Base-by-base conservation (phyloP, 2,329 filamentous ascomycete species). In the Aureobasidium melanogenum region DNA sequence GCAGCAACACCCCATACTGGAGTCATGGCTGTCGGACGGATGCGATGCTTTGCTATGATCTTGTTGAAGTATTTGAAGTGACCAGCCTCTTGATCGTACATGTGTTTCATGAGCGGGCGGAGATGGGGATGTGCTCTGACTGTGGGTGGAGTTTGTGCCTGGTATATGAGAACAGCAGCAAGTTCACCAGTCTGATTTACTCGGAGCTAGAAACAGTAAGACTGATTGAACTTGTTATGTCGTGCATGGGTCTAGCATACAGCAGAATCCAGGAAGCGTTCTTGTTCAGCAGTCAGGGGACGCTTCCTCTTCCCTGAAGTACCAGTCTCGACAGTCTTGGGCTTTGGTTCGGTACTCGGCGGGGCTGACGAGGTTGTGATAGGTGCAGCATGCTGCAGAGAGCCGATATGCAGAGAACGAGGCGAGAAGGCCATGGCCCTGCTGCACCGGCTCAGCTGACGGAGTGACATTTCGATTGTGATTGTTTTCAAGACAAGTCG, bases 121-220 rank as follows among this genome's bases (percentile, higher is more conserved):
- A 99, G 85, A 71, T 96, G 89, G 0, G 94, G 93, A 72, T 97
- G 87, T 5, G 87, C 84, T 66, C 84, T 83, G 61, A 91, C 80
- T 57, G 97, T 77, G n/a, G 87, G 84, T 0, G 92, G 91, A 0
- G 86, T 93, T 74, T 99, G 94, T 1, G 90, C 87, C 1, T 85
- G 86, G 78, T 97, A 99, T 74, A 99, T 99, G 61, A 96, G 84
- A 28, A 90, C 93, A 32, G 94, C 94, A 60, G 94, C 94, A n/a
- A 99, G 84, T 76, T 99, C 94, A 71, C 94, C 94, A 26, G 94
- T 91, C 77, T 99, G 94, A 75, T 99, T 97, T 62, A 99, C 94
- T 64, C 94, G 91, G 32, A 97, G 85, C 84, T 88, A 68, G 6
- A 32, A 6, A 48, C 24, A 17, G 61, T 48, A 41, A 62, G 46